Conservation (phyloP, 805 yeast genomes). For the Helenozyma baotianmanensis region DNA sequence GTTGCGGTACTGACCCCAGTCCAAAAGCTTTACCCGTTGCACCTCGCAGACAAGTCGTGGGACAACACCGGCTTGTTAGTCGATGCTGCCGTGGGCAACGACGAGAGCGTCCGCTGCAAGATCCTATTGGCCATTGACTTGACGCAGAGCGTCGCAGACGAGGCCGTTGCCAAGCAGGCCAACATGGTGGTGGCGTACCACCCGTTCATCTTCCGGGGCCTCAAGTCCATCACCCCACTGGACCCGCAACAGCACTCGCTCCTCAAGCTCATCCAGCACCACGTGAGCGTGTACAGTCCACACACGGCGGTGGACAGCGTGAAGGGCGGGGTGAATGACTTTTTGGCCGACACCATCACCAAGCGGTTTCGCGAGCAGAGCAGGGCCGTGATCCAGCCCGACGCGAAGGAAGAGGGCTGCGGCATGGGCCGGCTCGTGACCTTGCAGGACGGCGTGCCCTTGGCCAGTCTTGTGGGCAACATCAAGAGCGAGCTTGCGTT, state of each 20-base stretch:
- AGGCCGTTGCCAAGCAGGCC: conserved; percentile 58
- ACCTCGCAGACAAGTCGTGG: conserved; percentile 85
- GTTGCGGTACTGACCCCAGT: conserved; percentile 34
- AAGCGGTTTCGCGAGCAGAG: conserved; percentile 21
- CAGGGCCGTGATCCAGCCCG: conserved; percentile 42
- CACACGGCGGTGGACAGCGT: conserved; percentile 97
- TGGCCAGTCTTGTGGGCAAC: conserved; percentile 42
- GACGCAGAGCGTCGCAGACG: conserved; percentile 78
- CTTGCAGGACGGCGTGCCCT: conserved; percentile 38
- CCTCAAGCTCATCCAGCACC: conserved; percentile 63
- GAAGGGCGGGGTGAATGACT: conserved; percentile 89
- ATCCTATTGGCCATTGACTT: conserved; percentile 77
- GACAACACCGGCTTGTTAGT: conserved; percentile 92
- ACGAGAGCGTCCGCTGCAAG: conserved; percentile 19
- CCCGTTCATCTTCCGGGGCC: conserved; percentile 89
- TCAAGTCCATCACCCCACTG: conserved; percentile 58
- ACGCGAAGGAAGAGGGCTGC: conserved; percentile 43
- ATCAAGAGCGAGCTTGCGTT: conserved; percentile 55
- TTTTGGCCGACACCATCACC: conserved; percentile 64
- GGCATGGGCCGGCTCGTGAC: conserved; percentile 80
- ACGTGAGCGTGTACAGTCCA: conserved; percentile 89
- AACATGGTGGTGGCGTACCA: conserved; percentile 77
- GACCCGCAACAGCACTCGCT: conserved; percentile 84
- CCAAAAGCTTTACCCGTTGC: conserved; percentile 74
- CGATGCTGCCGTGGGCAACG: conserved; percentile 43